Evolutionary conservation across 306 rosid genomes (phyloP).

Genomic region (Pueraria montana): DNA sequence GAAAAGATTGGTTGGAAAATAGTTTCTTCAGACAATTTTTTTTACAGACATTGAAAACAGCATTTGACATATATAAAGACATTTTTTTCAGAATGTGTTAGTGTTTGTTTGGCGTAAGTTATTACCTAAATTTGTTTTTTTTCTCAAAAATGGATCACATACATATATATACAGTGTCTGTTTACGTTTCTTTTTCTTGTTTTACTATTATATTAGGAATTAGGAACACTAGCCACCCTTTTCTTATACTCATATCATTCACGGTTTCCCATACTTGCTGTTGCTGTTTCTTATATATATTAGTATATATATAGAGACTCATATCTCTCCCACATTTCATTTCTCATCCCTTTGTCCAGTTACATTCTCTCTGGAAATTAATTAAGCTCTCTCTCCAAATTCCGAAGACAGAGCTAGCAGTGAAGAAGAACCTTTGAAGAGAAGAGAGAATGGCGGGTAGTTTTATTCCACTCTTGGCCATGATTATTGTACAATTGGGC

Average conservation of each 20-base stretch:
- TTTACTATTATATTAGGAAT: background rate
- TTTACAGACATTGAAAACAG: no score
- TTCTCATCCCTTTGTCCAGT: background rate
- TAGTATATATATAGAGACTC: background rate
- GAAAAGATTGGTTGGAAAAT: no score
- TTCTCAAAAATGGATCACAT: background rate
- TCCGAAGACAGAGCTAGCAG: constrained; percentile 7
- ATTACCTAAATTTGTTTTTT: background rate
- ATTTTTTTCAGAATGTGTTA: background rate
- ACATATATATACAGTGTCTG: background rate
- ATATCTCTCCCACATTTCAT: background rate
- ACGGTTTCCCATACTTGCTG: background rate
- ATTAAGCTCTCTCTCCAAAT: constrained; percentile 1
- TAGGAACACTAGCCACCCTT: background rate
- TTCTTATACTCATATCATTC: background rate
- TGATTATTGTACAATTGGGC: constrained; percentile 65
- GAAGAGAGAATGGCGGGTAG: constrained; percentile 46
- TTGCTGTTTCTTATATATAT: background rate
- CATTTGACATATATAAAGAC: background rate
- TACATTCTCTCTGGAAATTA: constrained; percentile 5
- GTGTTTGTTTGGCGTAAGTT: background rate
- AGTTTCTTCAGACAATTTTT: no score
- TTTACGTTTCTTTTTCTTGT: constrained; percentile 4
- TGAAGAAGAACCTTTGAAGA: constrained; percentile 5
- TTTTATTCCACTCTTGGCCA: constrained; percentile 61